These are phyloP conservation scores for Aspergillus glaucus DNA, from an alignment of 2,329 filamentous ascomycete species.

Conservation along the genomic window DNA sequence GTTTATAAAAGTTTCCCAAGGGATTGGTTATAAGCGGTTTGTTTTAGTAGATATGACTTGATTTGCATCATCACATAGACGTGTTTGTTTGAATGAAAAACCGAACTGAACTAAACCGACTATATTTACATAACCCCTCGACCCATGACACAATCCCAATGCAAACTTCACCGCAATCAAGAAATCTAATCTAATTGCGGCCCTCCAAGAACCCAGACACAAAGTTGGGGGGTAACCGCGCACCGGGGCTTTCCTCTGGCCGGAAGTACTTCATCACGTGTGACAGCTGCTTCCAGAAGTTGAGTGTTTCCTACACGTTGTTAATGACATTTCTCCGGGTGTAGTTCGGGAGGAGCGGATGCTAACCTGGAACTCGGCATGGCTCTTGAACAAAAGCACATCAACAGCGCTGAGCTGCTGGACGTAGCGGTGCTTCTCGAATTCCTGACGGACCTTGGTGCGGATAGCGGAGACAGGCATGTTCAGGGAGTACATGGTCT, in stretches of 20 bases:
- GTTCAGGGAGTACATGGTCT: constrained; percentile 92
- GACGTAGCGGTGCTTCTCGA: constrained; percentile 90
- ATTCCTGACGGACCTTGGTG: constrained; percentile 92
- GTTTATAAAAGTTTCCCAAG: constrained; percentile 10
- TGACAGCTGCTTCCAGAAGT: constrained; percentile 96
- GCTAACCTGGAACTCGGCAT: constrained; percentile 85
- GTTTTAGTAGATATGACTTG: background rate
- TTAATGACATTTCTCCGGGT: constrained; percentile 2
- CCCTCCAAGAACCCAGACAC: constrained; percentile 95
- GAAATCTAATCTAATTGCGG: constrained; percentile 38
- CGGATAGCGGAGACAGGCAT: constrained; percentile 81
- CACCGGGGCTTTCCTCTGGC: constrained; percentile 70
- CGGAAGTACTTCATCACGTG: constrained; percentile 98
- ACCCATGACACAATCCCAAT: constrained; percentile 16
- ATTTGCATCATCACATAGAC: too few relatives aligned
- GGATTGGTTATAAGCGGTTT: constrained; percentile 2
- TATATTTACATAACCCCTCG: constrained; percentile 28
- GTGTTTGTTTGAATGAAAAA: constrained; percentile 2
- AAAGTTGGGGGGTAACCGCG: constrained; percentile 77
- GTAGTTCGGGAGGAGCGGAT: background rate
- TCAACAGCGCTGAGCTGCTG: constrained; percentile 84
- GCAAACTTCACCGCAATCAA: constrained; percentile 11
- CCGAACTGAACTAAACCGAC: constrained; percentile 23
- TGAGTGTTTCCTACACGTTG: constrained; percentile 75
- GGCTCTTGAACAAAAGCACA: constrained; percentile 81